Percentiles rank a stretch among this genome's conserved stretches.
These are phyloP conservation scores for Flaveria floridana DNA, from an alignment of 140 eudicot species.

Conservation along the genomic window DNA sequence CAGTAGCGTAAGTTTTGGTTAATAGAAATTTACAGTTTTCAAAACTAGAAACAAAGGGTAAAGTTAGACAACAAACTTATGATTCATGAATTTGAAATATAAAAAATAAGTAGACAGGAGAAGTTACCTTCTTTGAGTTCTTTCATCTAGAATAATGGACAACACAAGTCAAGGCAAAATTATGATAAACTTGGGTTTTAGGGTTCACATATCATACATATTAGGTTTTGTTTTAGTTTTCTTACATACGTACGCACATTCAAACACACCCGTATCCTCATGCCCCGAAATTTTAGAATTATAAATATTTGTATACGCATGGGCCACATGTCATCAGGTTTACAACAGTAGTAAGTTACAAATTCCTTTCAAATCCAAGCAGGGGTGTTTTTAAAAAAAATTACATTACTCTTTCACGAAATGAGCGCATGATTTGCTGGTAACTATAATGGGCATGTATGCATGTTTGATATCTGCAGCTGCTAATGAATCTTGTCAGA, in stretches of 20 bases:
- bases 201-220: not conserved
- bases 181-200: not conserved
- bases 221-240: not conserved
- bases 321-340: not conserved
- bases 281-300: no score
- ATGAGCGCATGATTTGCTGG: not conserved
- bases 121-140: no score
- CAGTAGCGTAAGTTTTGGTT: not conserved
- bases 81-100: not conserved
- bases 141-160: no score
- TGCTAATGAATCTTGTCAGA: conserved; percentile 13
- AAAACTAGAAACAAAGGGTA: not conserved
- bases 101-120: no score
- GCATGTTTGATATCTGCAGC: conserved; percentile 27
- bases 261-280: not conserved
- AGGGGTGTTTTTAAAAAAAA: not conserved
- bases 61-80: not conserved
- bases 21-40: not conserved
- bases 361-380: not conserved
- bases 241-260: not conserved
- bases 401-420: not conserved
- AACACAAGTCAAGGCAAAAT: not conserved
- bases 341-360: not conserved
- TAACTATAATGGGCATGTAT: not conserved
- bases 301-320: no score